Base-by-base conservation (phyloP, 495 filamentous ascomycete species). In the Penicillium lividum region DNA sequence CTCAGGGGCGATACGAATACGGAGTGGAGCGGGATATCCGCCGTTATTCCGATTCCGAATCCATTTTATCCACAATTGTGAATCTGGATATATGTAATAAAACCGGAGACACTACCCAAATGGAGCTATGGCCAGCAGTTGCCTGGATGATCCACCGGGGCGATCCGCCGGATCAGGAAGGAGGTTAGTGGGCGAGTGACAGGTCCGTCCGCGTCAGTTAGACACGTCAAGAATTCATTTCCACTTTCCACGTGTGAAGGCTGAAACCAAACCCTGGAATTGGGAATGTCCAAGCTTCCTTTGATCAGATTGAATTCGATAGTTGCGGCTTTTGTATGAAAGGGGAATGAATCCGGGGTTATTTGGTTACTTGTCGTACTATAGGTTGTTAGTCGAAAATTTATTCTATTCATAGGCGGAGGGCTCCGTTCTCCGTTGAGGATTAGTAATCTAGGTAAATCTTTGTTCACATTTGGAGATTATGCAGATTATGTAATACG, bases 91-190 rank as follows among this genome's bases (percentile, higher is more conserved):
- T 38, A 38, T 38, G 18, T 22, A 46, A 7, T 51, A 51, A 25
- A 4, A 64, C 58, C 67, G 67, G 67, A 58, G 58, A 43, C 33
- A 62, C 58, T 62, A 22, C 60, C 65, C 49, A 61, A 70, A 63
- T 42, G 63, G 53, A 71, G 68, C 68, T 71, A 68, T 71, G 68
- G 63, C 68, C 68, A 71, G 61, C 61, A 53, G 61, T 63, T 66
- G 64, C 58, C 56, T 59, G 50, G 58, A 64, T 53, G 61, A 65
- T 67, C 64, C 63, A 65, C 59, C 51, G 57, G 56, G 63, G 53
- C 51, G 59, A 62, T 58, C 53, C n/a, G 44, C 65, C 51, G n/a
- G 33, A 69, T 59, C 40, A 67, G 67, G 67, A 67, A 67, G 67
- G 64, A 64, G 59, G 61, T 40, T 63, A 61, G 50, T 33, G 25